phyloP scores from a whole-genome alignment of 345 rosid species.

The Lepidium sativum region DNA sequence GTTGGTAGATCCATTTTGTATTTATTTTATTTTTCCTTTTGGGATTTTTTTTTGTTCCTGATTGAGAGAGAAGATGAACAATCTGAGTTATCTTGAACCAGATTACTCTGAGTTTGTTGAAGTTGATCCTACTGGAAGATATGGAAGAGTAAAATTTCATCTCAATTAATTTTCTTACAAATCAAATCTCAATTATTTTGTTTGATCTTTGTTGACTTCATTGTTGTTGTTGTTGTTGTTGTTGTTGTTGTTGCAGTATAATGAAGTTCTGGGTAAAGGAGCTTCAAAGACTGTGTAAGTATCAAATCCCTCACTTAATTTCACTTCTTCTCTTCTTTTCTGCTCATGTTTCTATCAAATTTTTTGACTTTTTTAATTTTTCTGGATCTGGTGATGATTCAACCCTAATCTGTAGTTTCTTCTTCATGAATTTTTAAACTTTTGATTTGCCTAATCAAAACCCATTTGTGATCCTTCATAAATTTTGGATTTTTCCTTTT shows the following conservation, averaged over 20 bases:
- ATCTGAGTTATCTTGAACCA: slow-evolving; percentile 44
- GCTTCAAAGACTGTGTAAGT: slow-evolving; percentile 96
- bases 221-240: slow-evolving; percentile 21
- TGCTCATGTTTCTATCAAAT: background rate
- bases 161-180: background rate
- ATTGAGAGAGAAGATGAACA: slow-evolving; percentile 44
- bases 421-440: slow-evolving; percentile 11
- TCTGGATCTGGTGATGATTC: slow-evolving; percentile 20
- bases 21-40: background rate
- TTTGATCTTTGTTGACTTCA: slow-evolving; percentile 1
- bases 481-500: background rate
- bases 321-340: background rate
- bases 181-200: slow-evolving; percentile 7
- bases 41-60: background rate
- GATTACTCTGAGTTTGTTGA: slow-evolving; percentile 81
- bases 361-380: background rate
- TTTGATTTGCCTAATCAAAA: background rate
- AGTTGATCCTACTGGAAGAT: slow-evolving; percentile 99
- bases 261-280: slow-evolving; percentile 94
- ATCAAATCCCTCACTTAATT: slow-evolving; percentile 10
- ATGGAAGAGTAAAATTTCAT: slow-evolving; percentile 63
- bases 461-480: slow-evolving; percentile 2
- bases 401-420: background rate
- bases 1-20: slow-evolving; percentile 16
- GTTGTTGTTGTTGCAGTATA: slow-evolving; percentile 53